Conservation (phyloP, 78 protist species). For the Tieghemostelium lacteum region DNA sequence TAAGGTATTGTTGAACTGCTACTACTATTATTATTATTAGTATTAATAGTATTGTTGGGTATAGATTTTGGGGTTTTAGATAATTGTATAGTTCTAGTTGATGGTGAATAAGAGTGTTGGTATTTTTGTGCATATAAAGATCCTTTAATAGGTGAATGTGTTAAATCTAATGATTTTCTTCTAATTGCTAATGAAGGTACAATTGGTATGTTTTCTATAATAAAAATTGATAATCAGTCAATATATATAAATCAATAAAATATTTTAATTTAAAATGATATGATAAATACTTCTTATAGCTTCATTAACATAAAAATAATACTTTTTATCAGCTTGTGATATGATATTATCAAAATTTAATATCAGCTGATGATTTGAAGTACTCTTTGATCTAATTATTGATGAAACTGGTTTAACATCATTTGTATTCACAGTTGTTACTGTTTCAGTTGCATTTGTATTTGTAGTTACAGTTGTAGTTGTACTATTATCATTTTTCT, state of each 20-base stretch:
- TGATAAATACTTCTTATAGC: slow-evolving; percentile 63
- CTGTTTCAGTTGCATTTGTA: background rate
- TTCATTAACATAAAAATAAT: slow-evolving; percentile 70
- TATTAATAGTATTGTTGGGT: background rate
- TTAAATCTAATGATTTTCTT: slow-evolving; percentile 66
- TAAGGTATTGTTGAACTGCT: background rate
- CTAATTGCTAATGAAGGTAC: slow-evolving; percentile 74
- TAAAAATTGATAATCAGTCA: background rate
- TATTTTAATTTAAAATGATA: background rate
- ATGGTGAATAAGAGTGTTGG: slow-evolving; percentile 54
- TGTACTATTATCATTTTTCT: background rate
- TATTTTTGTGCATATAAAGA: slow-evolving; percentile 49
- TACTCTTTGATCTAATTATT: background rate
- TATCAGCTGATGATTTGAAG: background rate
- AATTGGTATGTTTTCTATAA: slow-evolving; percentile 53
- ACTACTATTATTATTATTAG: background rate
- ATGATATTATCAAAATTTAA: slow-evolving; percentile 19
- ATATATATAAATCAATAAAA: background rate
- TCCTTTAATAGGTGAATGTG: slow-evolving; percentile 67
- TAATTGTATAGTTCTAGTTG: slow-evolving; percentile 31
- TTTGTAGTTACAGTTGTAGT: background rate
- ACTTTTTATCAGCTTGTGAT: slow-evolving; percentile 60
- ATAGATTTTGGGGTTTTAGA: slow-evolving; percentile 7
- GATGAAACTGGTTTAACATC: background rate
- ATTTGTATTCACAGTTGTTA: background rate